Base-by-base conservation (phyloP, 1,284 basidiomycete species). In the Pseudozyma tsukubaensis region DNA sequence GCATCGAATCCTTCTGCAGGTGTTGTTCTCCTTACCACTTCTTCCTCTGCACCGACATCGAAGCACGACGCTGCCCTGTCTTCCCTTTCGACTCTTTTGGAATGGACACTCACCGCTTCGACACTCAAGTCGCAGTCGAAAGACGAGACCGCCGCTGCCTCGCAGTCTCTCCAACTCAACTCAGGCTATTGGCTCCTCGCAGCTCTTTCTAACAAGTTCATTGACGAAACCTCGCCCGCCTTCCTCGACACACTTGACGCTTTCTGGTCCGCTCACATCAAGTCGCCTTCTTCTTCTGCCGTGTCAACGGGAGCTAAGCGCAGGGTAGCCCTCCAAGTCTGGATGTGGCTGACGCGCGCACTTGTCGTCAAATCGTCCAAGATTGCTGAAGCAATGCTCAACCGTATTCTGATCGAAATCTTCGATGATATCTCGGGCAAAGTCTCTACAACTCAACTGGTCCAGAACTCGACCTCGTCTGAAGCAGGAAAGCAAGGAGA, bases 301-400 rank as follows among this genome's bases (percentile, higher is more conserved):
- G 24, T 14, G 7, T 5, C 32, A 0, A 24, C 16, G 34, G 9
- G 47, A 2, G 35, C 11, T 21, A 24, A 34, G 12, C 40, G 58
- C 10, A 47, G 66, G 14, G 54, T 64, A 2, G 72, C 63, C 1
- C 43, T 82, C 19, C 68, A 78, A 37, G 66, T 72, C 9, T 84
- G 79, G 79, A 56, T 77, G 39, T 80, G 76, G 73, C 49, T 80
- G 10, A 66, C 77, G 8, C 76, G 78, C 24, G 79, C 66, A 1
- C 55, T 81, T 16, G 60, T 78, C 5, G 66, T 79, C 48, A 72
- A 76, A 48, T 71, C 65, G 16, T 69, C 59, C 47, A 67, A 72
- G 51, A 36, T 59, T 12, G 63, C 72, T 29, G 54, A 70, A 29
- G 66, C 48, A 16, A 83, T 82, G 80, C 36, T 84, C 13, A 69